Conservation (phyloP, 2,329 filamentous ascomycete genomes). For the Neonectria faginata region DNA sequence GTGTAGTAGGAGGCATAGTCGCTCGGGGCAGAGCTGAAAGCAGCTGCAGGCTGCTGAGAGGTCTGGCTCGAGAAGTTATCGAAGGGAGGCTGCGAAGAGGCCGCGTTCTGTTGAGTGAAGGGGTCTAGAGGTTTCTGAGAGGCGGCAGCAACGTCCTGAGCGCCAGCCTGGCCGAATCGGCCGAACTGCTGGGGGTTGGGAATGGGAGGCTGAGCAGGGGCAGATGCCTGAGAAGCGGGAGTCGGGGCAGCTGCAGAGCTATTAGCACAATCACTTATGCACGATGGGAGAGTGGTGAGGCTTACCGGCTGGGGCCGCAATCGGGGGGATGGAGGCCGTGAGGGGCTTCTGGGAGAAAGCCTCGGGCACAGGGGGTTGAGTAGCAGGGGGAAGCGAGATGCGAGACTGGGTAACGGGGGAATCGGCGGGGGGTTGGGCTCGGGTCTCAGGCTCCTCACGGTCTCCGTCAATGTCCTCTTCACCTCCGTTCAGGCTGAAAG, state of each 20-base stretch:
- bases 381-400: constrained; percentile 83
- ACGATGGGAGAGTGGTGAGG: not conserved
- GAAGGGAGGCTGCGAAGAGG: constrained; percentile 65
- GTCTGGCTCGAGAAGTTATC: constrained; percentile 71
- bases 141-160: constrained; percentile 68
- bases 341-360: constrained; percentile 68
- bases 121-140: constrained; percentile 88
- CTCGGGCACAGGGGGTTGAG: constrained; percentile 68
- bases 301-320: constrained; percentile 52
- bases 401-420: constrained; percentile 89
- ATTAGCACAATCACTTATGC: constrained; percentile 26
- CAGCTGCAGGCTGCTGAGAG: constrained; percentile 70
- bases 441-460: constrained; percentile 93
- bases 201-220: constrained; percentile 61
- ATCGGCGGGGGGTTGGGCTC: constrained; percentile 91
- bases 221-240: constrained; percentile 28
- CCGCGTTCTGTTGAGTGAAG: constrained; percentile 79
- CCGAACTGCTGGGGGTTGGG: constrained; percentile 74
- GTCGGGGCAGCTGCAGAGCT: constrained; percentile 33
- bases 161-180: constrained; percentile 73
- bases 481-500: constrained; percentile 86
- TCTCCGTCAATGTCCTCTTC: constrained; percentile 94
- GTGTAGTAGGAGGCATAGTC: constrained; percentile 92
- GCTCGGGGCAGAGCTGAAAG: constrained; percentile 78
- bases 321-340: constrained; percentile 54